phyloP scores from a whole-genome alignment of 2,329 filamentous ascomycete species.

The Neofusicoccum cordaticola region DNA sequence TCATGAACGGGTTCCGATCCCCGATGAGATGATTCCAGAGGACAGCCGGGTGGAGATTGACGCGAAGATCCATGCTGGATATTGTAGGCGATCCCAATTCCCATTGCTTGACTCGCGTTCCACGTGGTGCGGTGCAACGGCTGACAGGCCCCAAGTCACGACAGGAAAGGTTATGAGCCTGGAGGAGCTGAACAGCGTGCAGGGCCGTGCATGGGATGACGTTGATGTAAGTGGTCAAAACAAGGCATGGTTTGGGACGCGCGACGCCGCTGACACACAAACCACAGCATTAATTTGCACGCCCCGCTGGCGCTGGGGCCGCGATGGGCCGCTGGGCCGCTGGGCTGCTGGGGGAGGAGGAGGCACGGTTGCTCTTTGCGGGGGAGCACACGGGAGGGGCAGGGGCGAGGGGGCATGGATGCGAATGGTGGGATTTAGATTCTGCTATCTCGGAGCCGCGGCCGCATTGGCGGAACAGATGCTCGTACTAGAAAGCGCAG shows the following conservation, averaged over 20 bases:
- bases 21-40: constrained; percentile 87
- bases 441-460: constrained; percentile 6
- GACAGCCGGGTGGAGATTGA: constrained; percentile 98
- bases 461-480: constrained; percentile 4
- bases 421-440: constrained; percentile 6
- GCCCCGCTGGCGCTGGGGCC: constrained; percentile 9
- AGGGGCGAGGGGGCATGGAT: not conserved
- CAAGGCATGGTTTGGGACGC: not conserved
- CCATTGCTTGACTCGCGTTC: constrained; percentile 16
- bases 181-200: constrained; percentile 79
- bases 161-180: constrained; percentile 85
- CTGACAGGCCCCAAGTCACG: constrained; percentile 55
- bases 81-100: constrained; percentile 53
- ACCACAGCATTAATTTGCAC: constrained; percentile 13
- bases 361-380: constrained; percentile 11
- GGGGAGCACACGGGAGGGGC: constrained; percentile 10
- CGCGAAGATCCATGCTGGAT: constrained; percentile 91
- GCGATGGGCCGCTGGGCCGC: constrained; percentile 6
- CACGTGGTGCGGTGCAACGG: constrained; percentile 16
- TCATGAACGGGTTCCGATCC: constrained; percentile 84
- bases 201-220: constrained; percentile 88
- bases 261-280: constrained; percentile 15
- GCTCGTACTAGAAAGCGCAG: not conserved
- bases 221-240: constrained; percentile 44
- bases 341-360: constrained; percentile 8